phyloP scores from a whole-genome alignment of 768 basidiomycete species.

The Agrocybe pediades region DNA sequence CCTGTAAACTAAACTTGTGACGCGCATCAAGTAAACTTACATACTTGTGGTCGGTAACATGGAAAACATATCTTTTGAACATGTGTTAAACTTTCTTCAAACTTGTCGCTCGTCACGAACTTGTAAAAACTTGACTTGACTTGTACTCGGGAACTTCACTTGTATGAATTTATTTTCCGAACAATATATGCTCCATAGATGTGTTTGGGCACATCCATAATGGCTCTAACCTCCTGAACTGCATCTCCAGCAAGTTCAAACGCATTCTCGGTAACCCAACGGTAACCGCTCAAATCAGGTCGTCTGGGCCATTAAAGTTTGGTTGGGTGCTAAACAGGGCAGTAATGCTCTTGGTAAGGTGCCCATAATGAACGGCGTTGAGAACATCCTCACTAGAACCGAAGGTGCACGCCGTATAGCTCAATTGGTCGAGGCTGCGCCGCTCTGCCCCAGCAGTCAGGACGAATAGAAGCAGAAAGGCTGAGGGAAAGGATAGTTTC shows the following conservation, averaged over 20 bases:
- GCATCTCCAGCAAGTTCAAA: constrained; percentile 39
- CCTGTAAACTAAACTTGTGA: no score
- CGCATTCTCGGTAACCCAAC: constrained; percentile 32
- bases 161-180: no score
- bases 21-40: no score
- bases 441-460: constrained; percentile 54
- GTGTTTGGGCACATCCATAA: constrained; percentile 48
- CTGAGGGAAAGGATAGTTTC: constrained; percentile 48
- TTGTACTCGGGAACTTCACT: no score
- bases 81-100: no score
- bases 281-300: constrained; percentile 37
- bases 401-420: constrained; percentile 49
- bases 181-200: no score
- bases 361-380: constrained; percentile 67
- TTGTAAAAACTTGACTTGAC: no score
- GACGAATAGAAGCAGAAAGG: constrained; percentile 43
- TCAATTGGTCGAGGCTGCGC: constrained; percentile 51
- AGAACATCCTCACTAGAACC: constrained; percentile 52
- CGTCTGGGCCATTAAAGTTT: constrained; percentile 29
- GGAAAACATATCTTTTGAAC: no score
- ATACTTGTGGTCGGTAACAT: no score
- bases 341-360: constrained; percentile 53
- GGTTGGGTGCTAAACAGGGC: constrained; percentile 28
- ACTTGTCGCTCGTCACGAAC: no score
- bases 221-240: constrained; percentile 39